Conservation (phyloP, 2,329 filamentous ascomycete species). For the Pestalotiopsis sp. region DNA sequence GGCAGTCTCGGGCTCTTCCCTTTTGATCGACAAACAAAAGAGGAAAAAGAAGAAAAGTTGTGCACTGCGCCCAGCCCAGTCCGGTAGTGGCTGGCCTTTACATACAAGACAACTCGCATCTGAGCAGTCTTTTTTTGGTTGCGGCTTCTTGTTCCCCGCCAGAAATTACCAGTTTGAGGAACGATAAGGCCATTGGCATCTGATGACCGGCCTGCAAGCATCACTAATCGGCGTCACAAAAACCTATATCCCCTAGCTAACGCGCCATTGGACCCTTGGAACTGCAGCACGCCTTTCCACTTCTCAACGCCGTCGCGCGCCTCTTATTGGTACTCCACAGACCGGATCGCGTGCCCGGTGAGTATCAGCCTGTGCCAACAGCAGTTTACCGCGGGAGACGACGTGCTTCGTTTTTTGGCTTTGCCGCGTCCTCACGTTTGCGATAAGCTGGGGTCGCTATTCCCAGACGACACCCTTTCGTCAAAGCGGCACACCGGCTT, state of each 20-base stretch:
- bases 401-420: constrained; percentile 10
- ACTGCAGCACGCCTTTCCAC: constrained; percentile 1
- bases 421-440: constrained; percentile 6
- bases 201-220: neutral
- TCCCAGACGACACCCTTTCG: constrained; percentile 11
- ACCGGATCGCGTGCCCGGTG: constrained; percentile 1
- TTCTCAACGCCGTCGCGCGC: neutral
- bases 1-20: neutral
- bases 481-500: constrained; percentile 14
- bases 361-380: constrained; percentile 9
- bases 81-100: neutral
- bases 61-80: neutral
- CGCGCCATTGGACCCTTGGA: constrained; percentile 1
- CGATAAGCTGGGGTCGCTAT: constrained; percentile 16
- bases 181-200: constrained; percentile 7
- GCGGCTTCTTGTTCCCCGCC: constrained; percentile 3
- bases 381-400: constrained; percentile 13
- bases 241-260: neutral
- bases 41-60: neutral
- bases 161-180: neutral
- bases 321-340: constrained; percentile 8
- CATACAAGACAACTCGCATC: neutral
- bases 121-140: neutral
- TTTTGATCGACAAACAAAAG: neutral
- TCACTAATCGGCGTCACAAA: constrained; percentile 1